Conservation (phyloP, 1,139 yeast genomes). For the Scheffersomyces lignicola region DNA sequence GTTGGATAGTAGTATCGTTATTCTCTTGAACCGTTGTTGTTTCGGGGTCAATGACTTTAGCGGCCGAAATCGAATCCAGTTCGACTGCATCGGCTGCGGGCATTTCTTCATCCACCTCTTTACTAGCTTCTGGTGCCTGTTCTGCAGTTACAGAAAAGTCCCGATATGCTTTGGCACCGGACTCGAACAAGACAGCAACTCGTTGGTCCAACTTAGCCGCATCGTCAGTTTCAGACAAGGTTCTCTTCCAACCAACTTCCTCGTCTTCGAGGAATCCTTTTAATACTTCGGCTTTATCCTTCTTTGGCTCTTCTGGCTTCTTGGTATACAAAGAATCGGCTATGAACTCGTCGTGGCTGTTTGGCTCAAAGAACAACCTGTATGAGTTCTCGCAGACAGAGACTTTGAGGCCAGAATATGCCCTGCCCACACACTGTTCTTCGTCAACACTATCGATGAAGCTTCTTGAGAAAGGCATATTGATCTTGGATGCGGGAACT, state of each 20-base stretch:
- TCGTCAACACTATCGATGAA: conserved; percentile 58
- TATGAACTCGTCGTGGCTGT: conserved; percentile 80
- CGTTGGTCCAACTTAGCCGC: conserved; percentile 22
- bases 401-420: conserved; percentile 74
- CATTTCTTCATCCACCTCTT: conserved; percentile 6
- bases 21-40: conserved; percentile 37
- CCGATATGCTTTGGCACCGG: conserved; percentile 34
- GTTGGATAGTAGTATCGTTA: conserved; percentile 46
- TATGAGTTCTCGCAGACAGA: conserved; percentile 80
- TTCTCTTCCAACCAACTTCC: conserved; percentile 40
- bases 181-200: conserved; percentile 26
- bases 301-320: conserved; percentile 26
- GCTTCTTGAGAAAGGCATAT: conserved; percentile 70
- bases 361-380: conserved; percentile 76
- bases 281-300: conserved; percentile 28
- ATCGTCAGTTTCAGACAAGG: conserved; percentile 24
- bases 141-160: conserved; percentile 16
- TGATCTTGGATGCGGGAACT: conserved; percentile 75
- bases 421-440: conserved; percentile 64
- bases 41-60: conserved; percentile 7
- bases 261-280: conserved; percentile 32
- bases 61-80: conserved; percentile 9
- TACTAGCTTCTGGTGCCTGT: conserved; percentile 13
- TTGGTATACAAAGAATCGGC: conserved; percentile 49
- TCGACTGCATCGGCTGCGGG: conserved; percentile 8